Conservation (phyloP, 2,329 filamentous ascomycete species). For the Xylariomycetidae sp. region DNA sequence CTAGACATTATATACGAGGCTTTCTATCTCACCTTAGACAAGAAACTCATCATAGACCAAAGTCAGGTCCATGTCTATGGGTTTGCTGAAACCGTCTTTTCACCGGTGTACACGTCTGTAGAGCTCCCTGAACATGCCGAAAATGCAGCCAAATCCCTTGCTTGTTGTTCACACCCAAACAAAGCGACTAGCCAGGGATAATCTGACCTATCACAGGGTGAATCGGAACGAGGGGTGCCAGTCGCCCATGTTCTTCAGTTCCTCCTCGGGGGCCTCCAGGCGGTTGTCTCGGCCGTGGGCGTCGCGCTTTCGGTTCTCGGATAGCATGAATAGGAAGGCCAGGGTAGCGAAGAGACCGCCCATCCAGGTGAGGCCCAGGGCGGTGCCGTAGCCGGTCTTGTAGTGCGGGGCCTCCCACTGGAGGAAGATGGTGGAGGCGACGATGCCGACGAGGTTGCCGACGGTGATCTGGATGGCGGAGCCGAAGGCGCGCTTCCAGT, state of each 20-base stretch:
- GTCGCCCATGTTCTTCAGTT: constrained; percentile 45
- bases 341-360: constrained; percentile 29
- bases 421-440: constrained; percentile 32
- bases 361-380: constrained; percentile 29
- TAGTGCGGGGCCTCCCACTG: constrained; percentile 29
- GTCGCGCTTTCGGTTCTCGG: constrained; percentile 42
- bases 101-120: no score
- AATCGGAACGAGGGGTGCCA: constrained; percentile 46
- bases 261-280: constrained; percentile 29
- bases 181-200: no score
- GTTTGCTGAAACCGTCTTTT: no score
- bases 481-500: constrained; percentile 46
- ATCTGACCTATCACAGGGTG: constrained; percentile 26
- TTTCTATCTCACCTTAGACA: no score
- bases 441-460: constrained; percentile 39
- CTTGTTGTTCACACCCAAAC: no score
- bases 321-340: constrained; percentile 34
- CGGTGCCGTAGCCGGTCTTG: constrained; percentile 30
- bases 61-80: no score
- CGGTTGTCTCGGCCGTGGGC: constrained; percentile 40
- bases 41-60: no score
- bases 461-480: constrained; percentile 45
- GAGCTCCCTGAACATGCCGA: no score
- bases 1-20: no score
- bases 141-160: no score